Evolutionary conservation across 805 yeast species (phyloP).

Genomic region (Tetrapisispora iriomotensis): DNA sequence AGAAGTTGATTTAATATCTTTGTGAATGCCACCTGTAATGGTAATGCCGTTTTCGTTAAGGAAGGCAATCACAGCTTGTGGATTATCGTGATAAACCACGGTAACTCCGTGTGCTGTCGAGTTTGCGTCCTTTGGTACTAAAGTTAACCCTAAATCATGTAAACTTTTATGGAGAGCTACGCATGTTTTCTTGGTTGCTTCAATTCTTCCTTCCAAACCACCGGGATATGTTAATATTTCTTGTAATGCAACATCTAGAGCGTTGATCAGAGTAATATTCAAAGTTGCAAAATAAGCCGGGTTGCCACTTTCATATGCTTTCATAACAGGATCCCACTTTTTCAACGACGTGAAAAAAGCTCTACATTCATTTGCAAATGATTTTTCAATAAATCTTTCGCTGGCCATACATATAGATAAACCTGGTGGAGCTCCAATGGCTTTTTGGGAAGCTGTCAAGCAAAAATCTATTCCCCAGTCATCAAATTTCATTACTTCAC

Average conservation of each 20-base stretch:
- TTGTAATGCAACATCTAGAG: conserved; percentile 64
- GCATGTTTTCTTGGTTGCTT: conserved; percentile 53
- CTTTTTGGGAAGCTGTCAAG: conserved; percentile 91
- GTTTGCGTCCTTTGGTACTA: conserved; percentile 39
- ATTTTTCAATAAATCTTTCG: conserved; percentile 59
- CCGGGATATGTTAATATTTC: conserved; percentile 42
- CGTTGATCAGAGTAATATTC: conserved; percentile 78
- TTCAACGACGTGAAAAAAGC: conserved; percentile 50
- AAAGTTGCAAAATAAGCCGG: conserved; percentile 91
- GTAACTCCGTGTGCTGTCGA: conserved; percentile 79
- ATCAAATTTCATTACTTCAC: conserved; percentile 77
- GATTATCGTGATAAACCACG: conserved; percentile 65
- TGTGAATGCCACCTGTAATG: conserved; percentile 86
- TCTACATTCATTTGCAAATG: conserved; percentile 30
- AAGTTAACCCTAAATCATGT: conserved; percentile 49
- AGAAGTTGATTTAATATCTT: conserved; percentile 55
- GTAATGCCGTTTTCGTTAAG: conserved; percentile 61
- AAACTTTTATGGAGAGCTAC: conserved; percentile 52
- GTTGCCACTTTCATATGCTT: conserved; percentile 70
- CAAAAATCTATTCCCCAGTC: conserved; percentile 85
- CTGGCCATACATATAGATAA: conserved; percentile 69
- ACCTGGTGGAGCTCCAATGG: conserved; percentile 91
- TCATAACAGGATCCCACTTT: conserved; percentile 84
- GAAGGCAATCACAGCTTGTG: conserved; percentile 49
- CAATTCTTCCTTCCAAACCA: conserved; percentile 51